Percentiles rank a stretch among this genome's conserved stretches.
Conservation (phyloP, 148 eudicot genomes). For the Agrostemma githago region DNA sequence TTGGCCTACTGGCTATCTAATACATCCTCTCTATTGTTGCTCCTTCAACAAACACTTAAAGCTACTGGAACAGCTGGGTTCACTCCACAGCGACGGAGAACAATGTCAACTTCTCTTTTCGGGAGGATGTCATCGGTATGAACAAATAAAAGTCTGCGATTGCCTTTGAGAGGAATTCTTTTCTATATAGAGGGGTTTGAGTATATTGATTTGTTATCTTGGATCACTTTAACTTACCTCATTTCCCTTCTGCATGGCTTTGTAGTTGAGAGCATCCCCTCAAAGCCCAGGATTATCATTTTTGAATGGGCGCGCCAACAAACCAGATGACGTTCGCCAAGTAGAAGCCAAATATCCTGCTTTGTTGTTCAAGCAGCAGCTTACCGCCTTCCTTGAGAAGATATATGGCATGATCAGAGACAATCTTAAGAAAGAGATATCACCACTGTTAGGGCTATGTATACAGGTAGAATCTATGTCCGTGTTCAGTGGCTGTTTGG, state of each 20-base stretch:
- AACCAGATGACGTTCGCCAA: conserved; percentile 78
- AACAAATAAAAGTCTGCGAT: no score
- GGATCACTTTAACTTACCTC: not conserved
- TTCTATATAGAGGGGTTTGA: not conserved
- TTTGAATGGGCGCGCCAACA: conserved; percentile 73
- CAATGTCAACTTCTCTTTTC: conserved; percentile 86
- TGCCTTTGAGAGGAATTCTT: not conserved
- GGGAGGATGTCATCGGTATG: conserved; percentile 98
- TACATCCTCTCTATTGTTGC: conserved; percentile 77
- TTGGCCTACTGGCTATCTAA: conserved; percentile 93
- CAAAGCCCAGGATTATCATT: conserved; percentile 82
- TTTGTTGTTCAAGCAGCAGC: conserved; percentile 92
- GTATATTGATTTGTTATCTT: not conserved
- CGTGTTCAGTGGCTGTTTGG: not conserved
- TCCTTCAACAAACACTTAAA: conserved; percentile 98
- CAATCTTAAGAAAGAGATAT: conserved; percentile 91
- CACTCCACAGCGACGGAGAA: conserved; percentile 88
- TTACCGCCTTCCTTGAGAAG: conserved; percentile 97
- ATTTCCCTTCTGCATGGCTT: not conserved
- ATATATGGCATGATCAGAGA: conserved; percentile 98
- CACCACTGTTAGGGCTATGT: conserved; percentile 89
- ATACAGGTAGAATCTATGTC: conserved; percentile 57
- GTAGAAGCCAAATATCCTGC: conserved; percentile 99
- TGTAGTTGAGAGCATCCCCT: conserved; percentile 80
- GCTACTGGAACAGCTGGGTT: conserved; percentile 92